Conservation (phyloP, 306 rosid genomes). For the Glycyrrhiza uralensis region DNA sequence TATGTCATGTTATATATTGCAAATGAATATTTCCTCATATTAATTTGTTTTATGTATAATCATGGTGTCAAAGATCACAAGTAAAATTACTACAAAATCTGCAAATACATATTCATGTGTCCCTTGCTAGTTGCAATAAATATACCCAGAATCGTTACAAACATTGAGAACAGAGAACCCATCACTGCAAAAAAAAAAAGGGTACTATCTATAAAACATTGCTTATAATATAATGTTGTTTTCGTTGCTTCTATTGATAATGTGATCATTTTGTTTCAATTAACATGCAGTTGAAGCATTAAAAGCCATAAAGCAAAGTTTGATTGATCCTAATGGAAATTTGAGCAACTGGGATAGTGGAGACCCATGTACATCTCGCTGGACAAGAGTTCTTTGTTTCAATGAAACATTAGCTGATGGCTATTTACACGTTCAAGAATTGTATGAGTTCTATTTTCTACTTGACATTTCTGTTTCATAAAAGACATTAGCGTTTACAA, state of each 20-base stretch:
- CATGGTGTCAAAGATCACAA: neutral
- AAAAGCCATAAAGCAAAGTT: constrained; percentile 45
- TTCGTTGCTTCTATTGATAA: constrained; percentile 17
- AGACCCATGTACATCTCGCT: constrained; percentile 71
- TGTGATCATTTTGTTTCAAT: constrained; percentile 22
- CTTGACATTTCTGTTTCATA: constrained; percentile 16
- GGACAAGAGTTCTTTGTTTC: constrained; percentile 86
- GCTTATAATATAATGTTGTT: neutral
- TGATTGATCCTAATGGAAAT: constrained; percentile 69
- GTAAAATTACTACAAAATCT: neutral
- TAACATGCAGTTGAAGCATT: constrained; percentile 70
- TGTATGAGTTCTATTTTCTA: constrained; percentile 50
- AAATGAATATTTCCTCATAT: neutral
- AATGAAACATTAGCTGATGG: constrained; percentile 47
- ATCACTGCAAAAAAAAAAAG: neutral
- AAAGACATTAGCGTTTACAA: neutral
- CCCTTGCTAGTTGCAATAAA: neutral
- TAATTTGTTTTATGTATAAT: neutral
- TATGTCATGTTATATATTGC: neutral
- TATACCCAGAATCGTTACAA: neutral
- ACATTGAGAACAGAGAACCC: neutral
- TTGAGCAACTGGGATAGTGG: constrained; percentile 74
- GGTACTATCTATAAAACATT: neutral
- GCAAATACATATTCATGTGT: neutral
- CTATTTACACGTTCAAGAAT: constrained; percentile 66